Percentiles rank a stretch among this genome's conserved stretches.
Evolutionary conservation across 1,139 yeast species (phyloP).

Genomic region (Geotrichum armillariae): DNA sequence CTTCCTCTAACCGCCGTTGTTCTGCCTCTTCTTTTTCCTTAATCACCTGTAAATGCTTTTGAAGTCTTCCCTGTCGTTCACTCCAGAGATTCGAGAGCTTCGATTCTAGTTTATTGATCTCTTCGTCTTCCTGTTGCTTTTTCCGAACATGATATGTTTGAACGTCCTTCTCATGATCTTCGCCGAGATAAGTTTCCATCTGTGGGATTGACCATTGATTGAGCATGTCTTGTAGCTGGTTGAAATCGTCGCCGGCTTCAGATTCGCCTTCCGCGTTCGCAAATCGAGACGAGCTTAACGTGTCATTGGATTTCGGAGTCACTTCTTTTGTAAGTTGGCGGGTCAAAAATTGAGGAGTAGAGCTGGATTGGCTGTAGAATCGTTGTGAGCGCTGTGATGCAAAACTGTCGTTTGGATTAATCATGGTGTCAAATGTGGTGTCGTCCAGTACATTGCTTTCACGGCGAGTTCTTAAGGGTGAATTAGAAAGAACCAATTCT

Average conservation of each 20-base stretch:
- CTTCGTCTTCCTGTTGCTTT: constrained; percentile 13
- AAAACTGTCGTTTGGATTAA: neutral
- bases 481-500: constrained; percentile 1
- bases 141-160: constrained; percentile 6
- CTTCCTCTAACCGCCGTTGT: constrained; percentile 30
- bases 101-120: constrained; percentile 7
- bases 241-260: constrained; percentile 6
- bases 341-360: neutral
- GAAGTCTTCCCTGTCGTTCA: constrained; percentile 29
- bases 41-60: constrained; percentile 26
- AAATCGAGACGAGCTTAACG: neutral
- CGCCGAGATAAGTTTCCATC: constrained; percentile 7
- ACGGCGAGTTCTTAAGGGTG: neutral
- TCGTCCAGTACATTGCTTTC: neutral
- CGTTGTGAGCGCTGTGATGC: neutral
- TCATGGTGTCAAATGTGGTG: neutral
- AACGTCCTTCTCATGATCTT: constrained; percentile 2
- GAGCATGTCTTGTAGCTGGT: constrained; percentile 9
- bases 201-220: constrained; percentile 12
- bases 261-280: neutral
- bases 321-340: constrained; percentile 8
- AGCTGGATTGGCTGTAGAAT: neutral
- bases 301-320: neutral
- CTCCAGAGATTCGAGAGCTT: constrained; percentile 9
- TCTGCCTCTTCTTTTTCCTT: constrained; percentile 27